phyloP scores from a whole-genome alignment of 176 grass and related monocot species.

The Phyllostachys edulis region DNA sequence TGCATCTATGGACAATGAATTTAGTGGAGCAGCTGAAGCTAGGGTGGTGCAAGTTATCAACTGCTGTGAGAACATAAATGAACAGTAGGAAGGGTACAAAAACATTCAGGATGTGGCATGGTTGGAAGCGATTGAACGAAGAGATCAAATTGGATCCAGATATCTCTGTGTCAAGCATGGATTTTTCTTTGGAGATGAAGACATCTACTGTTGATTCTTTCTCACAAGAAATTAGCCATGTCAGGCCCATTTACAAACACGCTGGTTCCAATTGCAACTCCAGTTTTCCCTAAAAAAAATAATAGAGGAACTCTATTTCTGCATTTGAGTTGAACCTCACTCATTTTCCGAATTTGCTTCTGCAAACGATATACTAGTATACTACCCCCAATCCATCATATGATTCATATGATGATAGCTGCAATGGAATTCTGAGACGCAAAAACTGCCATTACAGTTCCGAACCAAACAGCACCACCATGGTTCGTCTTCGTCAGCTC shows the following conservation, averaged over 20 bases:
- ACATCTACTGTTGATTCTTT: neutral
- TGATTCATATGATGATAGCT: neutral
- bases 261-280: neutral
- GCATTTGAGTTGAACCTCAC: neutral
- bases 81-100: neutral
- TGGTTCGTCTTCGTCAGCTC: neutral
- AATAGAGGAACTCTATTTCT: neutral
- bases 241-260: neutral
- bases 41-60: neutral
- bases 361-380: neutral
- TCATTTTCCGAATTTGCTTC: neutral
- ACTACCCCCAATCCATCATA: neutral
- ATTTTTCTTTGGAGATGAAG: neutral
- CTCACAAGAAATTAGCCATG: neutral
- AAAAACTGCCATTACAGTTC: neutral
- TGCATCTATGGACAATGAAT: neutral
- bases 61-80: neutral
- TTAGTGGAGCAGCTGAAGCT: constrained; percentile 12
- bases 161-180: neutral
- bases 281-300: no score
- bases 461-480: neutral
- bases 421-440: neutral
- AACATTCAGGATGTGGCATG: neutral
- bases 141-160: neutral
- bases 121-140: constrained; percentile 11